Evolutionary conservation across 441 rosid species (phyloP), one percentile per base, ranked within the genome.

Genomic region (Breynia disticha): DNA sequence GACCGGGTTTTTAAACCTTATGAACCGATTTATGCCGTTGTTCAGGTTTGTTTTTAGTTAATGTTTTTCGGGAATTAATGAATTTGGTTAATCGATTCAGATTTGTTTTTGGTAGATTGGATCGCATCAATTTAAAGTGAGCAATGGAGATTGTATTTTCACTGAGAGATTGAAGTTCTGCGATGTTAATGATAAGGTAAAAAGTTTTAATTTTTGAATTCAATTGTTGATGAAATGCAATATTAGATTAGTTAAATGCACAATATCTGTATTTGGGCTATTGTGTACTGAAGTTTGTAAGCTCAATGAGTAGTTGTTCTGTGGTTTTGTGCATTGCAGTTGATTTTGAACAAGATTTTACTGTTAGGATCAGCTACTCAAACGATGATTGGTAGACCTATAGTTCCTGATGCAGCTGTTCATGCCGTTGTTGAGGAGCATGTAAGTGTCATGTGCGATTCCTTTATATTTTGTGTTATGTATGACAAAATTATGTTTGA

Each of bases 381-480:
- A 68, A 82, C 98, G 18, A 73, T 88, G 21, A 60, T 88, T 10
- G 98, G 97, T 46, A 70, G 97, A 66, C 97, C 97, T 19, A 72
- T 67, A n/a, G 67, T 91, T 60, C 90, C 85, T 28, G 86, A 82
- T 60, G 89, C 91, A 11, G 71, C 76, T 58, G 95, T 91, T 56
- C 91, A 88, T 74, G 97, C 97, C 49, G 77, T 91, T 62, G 97
- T 88, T 4, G 98, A 91, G 81, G 94, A 91, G 67, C 98, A 88
- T 72, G 98, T 91, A 69, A 82, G 95, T 71, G 28, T 22, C 8
- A 28, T 28, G 35, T 9, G 13, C 7, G 16, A 55, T 16, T 15
- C 19, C 52, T 32, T 56, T 50, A 20, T 7, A 22, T 17, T 52
- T 10, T 49, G 28, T 17, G 4, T 18, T 50, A 50, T 9, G 52